Evolutionary conservation across 495 filamentous ascomycete species (phyloP).

Genomic region (Pyronema domesticum): DNA sequence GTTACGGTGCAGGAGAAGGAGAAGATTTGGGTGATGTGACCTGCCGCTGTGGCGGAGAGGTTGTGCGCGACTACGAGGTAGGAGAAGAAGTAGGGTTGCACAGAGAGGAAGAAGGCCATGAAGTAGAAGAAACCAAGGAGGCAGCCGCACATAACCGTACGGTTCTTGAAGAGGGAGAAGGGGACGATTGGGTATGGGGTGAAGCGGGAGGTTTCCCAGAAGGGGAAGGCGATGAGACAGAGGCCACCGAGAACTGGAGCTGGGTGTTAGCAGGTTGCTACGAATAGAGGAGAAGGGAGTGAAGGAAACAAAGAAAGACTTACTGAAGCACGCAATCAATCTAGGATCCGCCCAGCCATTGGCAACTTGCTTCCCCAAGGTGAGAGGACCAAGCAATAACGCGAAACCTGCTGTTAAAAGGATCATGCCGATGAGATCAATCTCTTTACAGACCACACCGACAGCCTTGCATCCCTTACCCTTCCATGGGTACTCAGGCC

Average conservation of each 20-base stretch:
- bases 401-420: conserved; percentile 40
- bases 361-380: conserved; percentile 33
- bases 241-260: conserved; percentile 34
- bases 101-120: conserved; percentile 48
- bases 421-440: conserved; percentile 40
- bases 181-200: conserved; percentile 42
- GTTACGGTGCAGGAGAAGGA: conserved; percentile 51
- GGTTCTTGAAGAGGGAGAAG: conserved; percentile 41
- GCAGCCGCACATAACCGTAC: conserved; percentile 43
- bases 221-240: conserved; percentile 36
- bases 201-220: conserved; percentile 43
- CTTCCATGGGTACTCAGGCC: conserved; percentile 29
- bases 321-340: conserved; percentile 30
- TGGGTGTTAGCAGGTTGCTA: not conserved
- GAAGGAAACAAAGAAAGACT: not conserved
- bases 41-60: conserved; percentile 42
- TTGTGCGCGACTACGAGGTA: conserved; percentile 56
- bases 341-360: conserved; percentile 37
- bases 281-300: not conserved
- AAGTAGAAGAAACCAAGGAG: conserved; percentile 45
- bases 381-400: conserved; percentile 43
- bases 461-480: conserved; percentile 8
- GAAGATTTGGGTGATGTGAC: conserved; percentile 52
- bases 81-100: conserved; percentile 50
- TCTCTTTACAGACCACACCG: conserved; percentile 33